Base-by-base conservation (phyloP, 768 basidiomycete genomes). In the Cystobasidium onofrii region DNA sequence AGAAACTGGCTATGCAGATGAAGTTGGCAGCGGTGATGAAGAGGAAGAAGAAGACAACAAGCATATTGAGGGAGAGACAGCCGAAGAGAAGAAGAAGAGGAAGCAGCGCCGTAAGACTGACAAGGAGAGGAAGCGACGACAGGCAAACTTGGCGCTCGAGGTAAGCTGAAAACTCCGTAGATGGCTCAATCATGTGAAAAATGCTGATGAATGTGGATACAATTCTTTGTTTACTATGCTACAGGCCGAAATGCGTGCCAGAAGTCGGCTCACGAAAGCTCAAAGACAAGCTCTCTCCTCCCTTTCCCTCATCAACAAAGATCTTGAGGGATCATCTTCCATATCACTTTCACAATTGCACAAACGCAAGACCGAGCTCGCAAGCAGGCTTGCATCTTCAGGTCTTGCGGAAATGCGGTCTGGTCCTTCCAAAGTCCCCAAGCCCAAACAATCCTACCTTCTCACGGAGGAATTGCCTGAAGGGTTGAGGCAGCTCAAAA, bases 251-350 rank as follows among this genome's bases (percentile, higher is more conserved):
- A 60, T 54, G 18, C 46, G 64, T 15, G 74, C 62, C 17, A 23
- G 75, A 23, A 66, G 64, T 31, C 31, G 69, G 0, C 69, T 75
- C 23, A 44, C 73, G 27, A 77, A 75, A 61, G 70, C 73, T 46
- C 77, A 79, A 72, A 60, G 70, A 63, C 73, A 75, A 17, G 74
- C 76, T 70, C 61, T 78, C 23, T 65, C 75, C 34, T 60, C 76
- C 61, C 76, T 77, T 64, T 20, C 73, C 55, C 54, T 74, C 81
- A 67, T 83, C 81, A 63, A 82, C 79, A 72, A 83, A 81, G 81
- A 81, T 80, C 54, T 81, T 78, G 64, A 46, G 23, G 46, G 33
- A n/a, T 60, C 73, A 23, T n/a, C 44, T 39, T 17, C 61, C 18
- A 70, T 76, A 63, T 73, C 70, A 1, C 71, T 78, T 39, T 75